A percentile compares a stretch with the other conserved stretches of the same genome.
These are phyloP conservation scores for Neckera pumila DNA, from an alignment of 225 moss, liverwort and hornwort species.

Conservation along the genomic window DNA sequence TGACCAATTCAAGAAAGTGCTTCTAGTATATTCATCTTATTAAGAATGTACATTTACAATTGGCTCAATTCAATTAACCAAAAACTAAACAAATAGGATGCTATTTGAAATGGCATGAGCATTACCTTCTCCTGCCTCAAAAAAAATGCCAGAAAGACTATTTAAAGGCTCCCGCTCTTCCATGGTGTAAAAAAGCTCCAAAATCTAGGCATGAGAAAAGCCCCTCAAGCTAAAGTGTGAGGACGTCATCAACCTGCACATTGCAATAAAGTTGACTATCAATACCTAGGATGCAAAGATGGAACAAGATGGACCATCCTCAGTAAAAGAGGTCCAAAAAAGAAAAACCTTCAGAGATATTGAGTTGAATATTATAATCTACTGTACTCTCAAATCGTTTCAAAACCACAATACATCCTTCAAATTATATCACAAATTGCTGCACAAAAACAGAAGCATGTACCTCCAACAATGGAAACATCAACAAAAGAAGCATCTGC, in stretches of 20 bases:
- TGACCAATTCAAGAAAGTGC: not conserved
- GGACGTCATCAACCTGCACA: not conserved
- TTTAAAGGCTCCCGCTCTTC: fast-evolving
- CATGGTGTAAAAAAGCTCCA: not conserved
- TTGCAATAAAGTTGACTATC: not conserved
- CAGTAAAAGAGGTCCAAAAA: fast-evolving
- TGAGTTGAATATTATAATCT: not conserved
- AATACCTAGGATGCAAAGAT: not conserved
- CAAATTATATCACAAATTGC: not conserved
- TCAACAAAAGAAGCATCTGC: not conserved
- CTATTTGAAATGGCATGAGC: not conserved
- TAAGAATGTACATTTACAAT: not conserved
- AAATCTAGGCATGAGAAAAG: not conserved
- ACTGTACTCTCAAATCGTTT: fast-evolving
- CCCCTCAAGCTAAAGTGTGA: too few species aligned
- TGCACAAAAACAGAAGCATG: not conserved
- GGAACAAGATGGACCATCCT: fast-evolving
- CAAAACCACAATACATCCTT: not conserved
- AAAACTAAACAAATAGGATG: not conserved
- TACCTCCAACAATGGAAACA: not conserved
- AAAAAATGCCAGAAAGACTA: not conserved
- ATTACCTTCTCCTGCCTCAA: not conserved
- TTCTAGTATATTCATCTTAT: not conserved
- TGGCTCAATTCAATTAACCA: not conserved
- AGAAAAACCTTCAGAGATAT: fast-evolving